Conservation (phyloP, 495 filamentous ascomycete species). For the Penicilliopsis zonata region DNA sequence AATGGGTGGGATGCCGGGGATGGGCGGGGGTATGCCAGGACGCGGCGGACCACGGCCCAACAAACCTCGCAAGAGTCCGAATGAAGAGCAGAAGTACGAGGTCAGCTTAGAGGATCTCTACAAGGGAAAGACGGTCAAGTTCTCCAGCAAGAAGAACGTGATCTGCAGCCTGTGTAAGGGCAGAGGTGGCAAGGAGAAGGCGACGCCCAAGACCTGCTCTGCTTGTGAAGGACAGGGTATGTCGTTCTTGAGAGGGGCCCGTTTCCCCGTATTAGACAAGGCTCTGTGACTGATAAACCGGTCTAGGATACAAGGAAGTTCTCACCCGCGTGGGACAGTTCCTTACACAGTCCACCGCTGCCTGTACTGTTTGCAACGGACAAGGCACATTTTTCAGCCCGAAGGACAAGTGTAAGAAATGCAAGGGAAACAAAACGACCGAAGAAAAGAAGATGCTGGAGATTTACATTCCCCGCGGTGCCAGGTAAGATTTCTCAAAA, state of each 20-base stretch:
- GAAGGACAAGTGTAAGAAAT: conserved; percentile 97
- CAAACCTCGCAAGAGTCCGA: conserved; percentile 57
- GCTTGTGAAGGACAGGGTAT: conserved; percentile 65
- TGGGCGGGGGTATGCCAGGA: conserved; percentile 34
- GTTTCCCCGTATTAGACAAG: background rate
- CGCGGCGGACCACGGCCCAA: conserved; percentile 34
- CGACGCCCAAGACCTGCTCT: conserved; percentile 74
- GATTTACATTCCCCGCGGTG: conserved; percentile 87
- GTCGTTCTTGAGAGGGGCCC: too few species aligned
- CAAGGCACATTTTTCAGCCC: conserved; percentile 76
- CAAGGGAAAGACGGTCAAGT: conserved; percentile 96
- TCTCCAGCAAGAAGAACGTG: conserved; percentile 85
- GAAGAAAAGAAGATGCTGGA: conserved; percentile 87
- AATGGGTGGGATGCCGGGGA: conserved; percentile 42
- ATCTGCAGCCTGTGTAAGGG: conserved; percentile 82
- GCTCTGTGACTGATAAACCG: conserved; percentile 1
- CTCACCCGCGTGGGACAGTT: conserved; percentile 70
- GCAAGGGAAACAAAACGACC: conserved; percentile 75
- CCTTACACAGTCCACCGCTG: conserved; percentile 58
- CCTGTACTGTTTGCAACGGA: conserved; percentile 70
- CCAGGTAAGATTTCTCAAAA: conserved; percentile 33
- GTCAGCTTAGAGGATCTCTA: conserved; percentile 88
- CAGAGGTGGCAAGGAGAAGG: conserved; percentile 80
- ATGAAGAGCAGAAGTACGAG: conserved; percentile 84
- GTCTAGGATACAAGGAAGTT: conserved; percentile 49